Conservation (phyloP, 2,329 filamentous ascomycete genomes). For the Venturia oleaginea region DNA sequence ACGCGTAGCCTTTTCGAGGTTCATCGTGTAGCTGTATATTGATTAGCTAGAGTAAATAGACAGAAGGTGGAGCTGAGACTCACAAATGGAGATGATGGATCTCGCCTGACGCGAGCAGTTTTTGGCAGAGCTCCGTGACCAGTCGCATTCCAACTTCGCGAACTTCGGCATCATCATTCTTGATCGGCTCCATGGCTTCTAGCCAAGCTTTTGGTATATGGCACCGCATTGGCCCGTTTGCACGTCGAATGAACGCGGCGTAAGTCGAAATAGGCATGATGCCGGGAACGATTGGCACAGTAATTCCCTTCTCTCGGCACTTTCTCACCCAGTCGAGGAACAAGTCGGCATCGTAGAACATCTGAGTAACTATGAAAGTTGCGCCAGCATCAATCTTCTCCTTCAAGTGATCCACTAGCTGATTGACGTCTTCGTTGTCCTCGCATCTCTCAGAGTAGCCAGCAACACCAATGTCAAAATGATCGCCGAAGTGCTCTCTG, state of each 20-base stretch:
- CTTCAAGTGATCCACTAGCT: constrained; percentile 84
- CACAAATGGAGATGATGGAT: constrained; percentile 76
- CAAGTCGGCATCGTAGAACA: constrained; percentile 98
- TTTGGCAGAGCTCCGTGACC: constrained; percentile 82
- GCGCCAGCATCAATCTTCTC: constrained; percentile 94
- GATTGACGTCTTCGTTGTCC: constrained; percentile 79
- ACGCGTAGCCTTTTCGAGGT: constrained; percentile 84
- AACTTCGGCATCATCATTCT: constrained; percentile 92
- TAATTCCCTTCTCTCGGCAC: constrained; percentile 77
- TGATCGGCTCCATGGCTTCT: constrained; percentile 76
- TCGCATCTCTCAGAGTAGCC: constrained; percentile 95
- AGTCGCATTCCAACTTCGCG: constrained; percentile 80
- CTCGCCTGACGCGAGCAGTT: constrained; percentile 73
- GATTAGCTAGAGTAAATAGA: constrained; percentile 14
- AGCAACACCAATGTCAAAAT: constrained; percentile 96
- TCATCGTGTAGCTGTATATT: constrained; percentile 76
- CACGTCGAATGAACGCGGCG: constrained; percentile 80
- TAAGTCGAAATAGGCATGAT: constrained; percentile 96
- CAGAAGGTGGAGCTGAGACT: constrained; percentile 20
- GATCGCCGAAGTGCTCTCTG: constrained; percentile 65
- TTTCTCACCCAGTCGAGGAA: constrained; percentile 86
- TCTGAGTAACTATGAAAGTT: constrained; percentile 93
- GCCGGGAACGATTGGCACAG: constrained; percentile 71
- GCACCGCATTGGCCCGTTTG: constrained; percentile 76
- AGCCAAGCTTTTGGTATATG: constrained; percentile 75